Percentiles rank a stretch among this genome's conserved stretches.
These are phyloP conservation scores for Dionaea muscipula DNA, from an alignment of 179 eudicot genomes.

Conservation along the genomic window DNA sequence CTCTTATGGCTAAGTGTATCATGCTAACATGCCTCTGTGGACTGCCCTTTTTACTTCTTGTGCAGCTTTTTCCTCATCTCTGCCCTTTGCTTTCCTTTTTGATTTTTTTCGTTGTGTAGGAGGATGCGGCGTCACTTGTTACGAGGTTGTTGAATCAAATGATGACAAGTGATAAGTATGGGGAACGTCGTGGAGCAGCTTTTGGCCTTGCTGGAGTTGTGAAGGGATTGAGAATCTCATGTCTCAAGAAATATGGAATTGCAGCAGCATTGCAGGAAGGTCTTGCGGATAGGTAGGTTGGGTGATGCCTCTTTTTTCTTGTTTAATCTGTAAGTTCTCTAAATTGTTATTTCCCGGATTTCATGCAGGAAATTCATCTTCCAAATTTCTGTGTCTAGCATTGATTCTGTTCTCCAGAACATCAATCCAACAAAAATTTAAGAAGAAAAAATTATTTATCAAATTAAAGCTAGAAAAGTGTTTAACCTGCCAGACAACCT, in stretches of 20 bases:
- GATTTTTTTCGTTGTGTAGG: conserved; percentile 29
- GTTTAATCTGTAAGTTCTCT: background rate
- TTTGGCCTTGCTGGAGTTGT: conserved; percentile 94
- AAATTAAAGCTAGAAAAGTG: too few relatives aligned
- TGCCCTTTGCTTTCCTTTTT: background rate
- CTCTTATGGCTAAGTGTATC: too few relatives aligned
- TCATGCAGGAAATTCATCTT: too few relatives aligned
- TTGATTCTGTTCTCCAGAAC: too few relatives aligned
- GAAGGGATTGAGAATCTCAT: conserved; percentile 73
- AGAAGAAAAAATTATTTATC: too few relatives aligned
- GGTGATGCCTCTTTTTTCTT: background rate
- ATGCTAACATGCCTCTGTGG: too few relatives aligned
- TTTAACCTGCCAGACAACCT: too few relatives aligned
- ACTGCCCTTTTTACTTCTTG: background rate
- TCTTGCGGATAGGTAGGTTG: conserved; percentile 64
- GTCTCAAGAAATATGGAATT: conserved; percentile 73
- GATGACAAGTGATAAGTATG: conserved; percentile 96
- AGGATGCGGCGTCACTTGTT: conserved; percentile 72
- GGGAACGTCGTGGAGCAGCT: conserved; percentile 99
- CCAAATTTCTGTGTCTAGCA: too few relatives aligned
- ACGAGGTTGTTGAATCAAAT: conserved; percentile 64
- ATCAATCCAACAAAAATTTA: too few relatives aligned
- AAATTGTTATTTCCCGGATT: too few relatives aligned
- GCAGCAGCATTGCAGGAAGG: conserved; percentile 48
- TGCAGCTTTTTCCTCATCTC: background rate